Conservation (phyloP, 345 rosid species). For the Boechera divaricarpa region DNA sequence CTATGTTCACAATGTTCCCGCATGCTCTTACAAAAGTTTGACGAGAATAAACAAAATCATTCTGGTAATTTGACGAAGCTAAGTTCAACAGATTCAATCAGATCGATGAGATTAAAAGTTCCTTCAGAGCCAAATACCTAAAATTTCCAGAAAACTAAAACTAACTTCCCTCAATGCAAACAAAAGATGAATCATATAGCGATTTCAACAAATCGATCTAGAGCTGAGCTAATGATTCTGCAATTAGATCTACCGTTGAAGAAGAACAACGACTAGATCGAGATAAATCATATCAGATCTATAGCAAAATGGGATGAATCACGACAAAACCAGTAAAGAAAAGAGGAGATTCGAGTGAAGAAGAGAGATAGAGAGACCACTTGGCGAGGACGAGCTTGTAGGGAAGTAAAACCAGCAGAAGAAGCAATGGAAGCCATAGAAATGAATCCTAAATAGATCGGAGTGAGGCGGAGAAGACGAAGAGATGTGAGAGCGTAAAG, state of each 20-base stretch:
- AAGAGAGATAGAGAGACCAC: slow-evolving; percentile 26
- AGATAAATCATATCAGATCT: slow-evolving; percentile 30
- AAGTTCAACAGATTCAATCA: background rate
- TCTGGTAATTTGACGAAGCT: too few relatives aligned
- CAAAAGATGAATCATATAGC: slow-evolving; percentile 1
- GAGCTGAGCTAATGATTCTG: background rate
- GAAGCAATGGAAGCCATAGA: slow-evolving; percentile 30
- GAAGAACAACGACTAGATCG: slow-evolving; percentile 14
- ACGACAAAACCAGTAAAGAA: background rate
- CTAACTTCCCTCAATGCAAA: too few relatives aligned
- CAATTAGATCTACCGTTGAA: background rate
- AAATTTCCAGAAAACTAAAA: background rate
- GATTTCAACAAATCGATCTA: background rate
- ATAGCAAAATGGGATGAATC: background rate
- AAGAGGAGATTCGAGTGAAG: background rate
- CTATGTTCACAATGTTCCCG: background rate
- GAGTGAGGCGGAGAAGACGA: slow-evolving; percentile 28
- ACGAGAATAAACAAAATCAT: too few relatives aligned
- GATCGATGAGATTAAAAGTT: background rate
- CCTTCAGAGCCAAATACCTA: background rate
- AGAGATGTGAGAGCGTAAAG: slow-evolving; percentile 6
- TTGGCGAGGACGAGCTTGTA: slow-evolving; percentile 24
- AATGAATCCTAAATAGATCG: background rate
- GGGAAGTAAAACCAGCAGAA: background rate
- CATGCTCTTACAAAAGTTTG: background rate